These are phyloP conservation scores for Cyathus striatus DNA, from an alignment of 768 basidiomycete genomes.

Conservation along the genomic window DNA sequence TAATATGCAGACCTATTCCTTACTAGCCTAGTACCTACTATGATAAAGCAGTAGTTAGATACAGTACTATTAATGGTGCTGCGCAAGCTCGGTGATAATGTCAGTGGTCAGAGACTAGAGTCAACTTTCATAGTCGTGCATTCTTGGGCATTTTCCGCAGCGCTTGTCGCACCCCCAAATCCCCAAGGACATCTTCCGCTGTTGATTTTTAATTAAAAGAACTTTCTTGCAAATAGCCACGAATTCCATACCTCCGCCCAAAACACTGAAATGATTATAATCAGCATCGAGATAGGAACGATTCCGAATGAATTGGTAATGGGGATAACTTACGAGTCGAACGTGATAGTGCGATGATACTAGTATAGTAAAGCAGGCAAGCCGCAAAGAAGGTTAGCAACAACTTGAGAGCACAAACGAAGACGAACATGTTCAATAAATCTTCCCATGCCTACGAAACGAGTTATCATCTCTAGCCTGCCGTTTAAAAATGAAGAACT, in stretches of 20 bases:
- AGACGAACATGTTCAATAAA: constrained; percentile 10
- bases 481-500: constrained; percentile 9
- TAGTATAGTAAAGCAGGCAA: background rate
- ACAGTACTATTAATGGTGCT: no score
- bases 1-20: no score
- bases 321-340: constrained; percentile 7
- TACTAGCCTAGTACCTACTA: no score
- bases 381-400: background rate
- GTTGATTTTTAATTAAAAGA: constrained; percentile 1
- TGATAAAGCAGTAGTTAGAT: no score
- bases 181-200: constrained; percentile 57
- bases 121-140: constrained; percentile 36
- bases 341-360: constrained; percentile 9
- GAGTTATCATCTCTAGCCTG: background rate
- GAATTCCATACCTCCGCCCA: constrained; percentile 20
- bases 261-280: constrained; percentile 14
- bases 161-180: constrained; percentile 57
- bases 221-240: no score
- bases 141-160: constrained; percentile 50
- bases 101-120: no score
- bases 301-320: background rate
- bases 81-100: no score
- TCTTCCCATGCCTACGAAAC: constrained; percentile 6
- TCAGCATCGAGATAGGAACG: background rate
- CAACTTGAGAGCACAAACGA: no score